Base-by-base conservation (phyloP, 306 rosid genomes). In the Inga leiocalycina region DNA sequence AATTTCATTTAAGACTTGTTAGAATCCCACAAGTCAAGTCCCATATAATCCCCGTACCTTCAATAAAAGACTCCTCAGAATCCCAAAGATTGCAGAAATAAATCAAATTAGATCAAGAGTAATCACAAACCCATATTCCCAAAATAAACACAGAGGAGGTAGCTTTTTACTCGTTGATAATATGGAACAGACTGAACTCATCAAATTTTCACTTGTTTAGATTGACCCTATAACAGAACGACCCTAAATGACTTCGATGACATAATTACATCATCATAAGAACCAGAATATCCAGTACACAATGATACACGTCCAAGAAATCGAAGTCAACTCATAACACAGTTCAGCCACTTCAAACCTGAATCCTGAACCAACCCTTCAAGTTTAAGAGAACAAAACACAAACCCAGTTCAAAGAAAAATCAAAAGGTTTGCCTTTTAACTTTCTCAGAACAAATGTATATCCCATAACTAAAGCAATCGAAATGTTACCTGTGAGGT, bases 401-500 rank as follows among this genome's bases (percentile, higher is more conserved):
- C 65, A 34, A 34, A 82, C 86, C 85, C 88, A 81, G 43, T 24
- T 81, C 59, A 48, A 16, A 39, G 15, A 51, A 52, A 37, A 77
- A 45, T 54, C 10, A 74, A 57, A 82, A 64, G 81, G 81, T 80
- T 84, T 48, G 11, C 71, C 24, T 46, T 30, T 77, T 59, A 83
- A 27, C 57, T 27, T 48, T 48, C 32, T 35, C 3, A 69, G 13
- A 20, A 16, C 71, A 67, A 35, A 48, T 80, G 88, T 78, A 68
- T 74, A 3, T 37, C 62, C 57, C 13, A 4, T 17, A 85, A 69
- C 49, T 51, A 80, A 61, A 43, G 37, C 17, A 54, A 61, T 52
- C 4, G 77, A 69, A 54, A 41, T 62, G 66, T 34, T 85, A 88
- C 93, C 90, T 87, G 70, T 30, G 73, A 77, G 81, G 62, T 78